Evolutionary conservation across 2,329 filamentous ascomycete species (phyloP), one percentile per base, ranked within the genome.

Genomic region (Alternaria postmessia): DNA sequence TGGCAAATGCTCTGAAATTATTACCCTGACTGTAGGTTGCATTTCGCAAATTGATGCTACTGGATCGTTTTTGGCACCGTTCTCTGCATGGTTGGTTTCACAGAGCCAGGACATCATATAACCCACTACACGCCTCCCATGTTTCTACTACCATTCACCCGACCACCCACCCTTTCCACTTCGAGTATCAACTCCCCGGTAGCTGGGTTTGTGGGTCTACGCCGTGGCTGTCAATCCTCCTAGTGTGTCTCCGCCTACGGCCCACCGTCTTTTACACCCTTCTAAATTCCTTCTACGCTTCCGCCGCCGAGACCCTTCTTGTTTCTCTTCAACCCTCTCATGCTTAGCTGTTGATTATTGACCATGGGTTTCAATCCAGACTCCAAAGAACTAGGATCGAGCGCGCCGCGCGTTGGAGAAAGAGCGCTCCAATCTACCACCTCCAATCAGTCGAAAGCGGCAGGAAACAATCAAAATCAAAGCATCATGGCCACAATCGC

Each of bases 401-500:
- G 54, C 47, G 57, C 58, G 14, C 54, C 57, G 24, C 47, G 62
- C 38, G 61, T 42, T 34, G 32, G 58, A 36, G 59, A 52, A 41
- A 65, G 62, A 24, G 24, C 69, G 57, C 53, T 68, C 46, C 65
- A 70, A 32, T 63, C 66, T 42, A 64, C 65, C 39, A 36, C 46
- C 18, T 70, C 74, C 2, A 65, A 62, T 30, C 61, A 56, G 24
- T 72, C 72, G 14, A 77, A 76, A 64, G 57, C 71, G 30, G 67
- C 64, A 12, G 61, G 54, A 22, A 57, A 63, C 36, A 60, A 59
- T 24, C 64, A 61, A 24, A 51, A 55, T 43, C 64, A 44, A 54
- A 61, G 48, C 30, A 69, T 65, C 34, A 83, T 84, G 83, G 81
- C 82, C 53, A 82, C 79, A n/a, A 84, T 86, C 59, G 75, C 81